A percentile compares a stretch with the other conserved stretches of the same genome.
phyloP scores from a whole-genome alignment of 495 filamentous ascomycete species.

The Neurospora sp. region DNA sequence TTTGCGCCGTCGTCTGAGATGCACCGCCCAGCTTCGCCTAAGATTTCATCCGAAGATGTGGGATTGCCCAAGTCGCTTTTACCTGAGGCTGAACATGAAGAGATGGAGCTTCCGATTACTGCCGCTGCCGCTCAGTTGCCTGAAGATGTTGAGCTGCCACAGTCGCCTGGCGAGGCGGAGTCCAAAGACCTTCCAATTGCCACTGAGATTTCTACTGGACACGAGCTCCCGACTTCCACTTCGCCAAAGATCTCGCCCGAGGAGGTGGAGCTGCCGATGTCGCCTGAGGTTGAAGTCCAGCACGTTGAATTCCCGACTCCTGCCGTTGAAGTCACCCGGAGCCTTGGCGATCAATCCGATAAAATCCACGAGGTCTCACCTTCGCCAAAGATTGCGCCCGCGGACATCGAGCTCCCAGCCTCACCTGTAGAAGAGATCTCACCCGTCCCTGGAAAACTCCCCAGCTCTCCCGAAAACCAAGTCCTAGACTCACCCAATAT shows the following conservation, averaged over 20 bases:
- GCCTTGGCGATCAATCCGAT: neutral
- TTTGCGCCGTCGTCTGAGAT: no score
- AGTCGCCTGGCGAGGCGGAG: neutral
- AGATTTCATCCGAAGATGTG: neutral
- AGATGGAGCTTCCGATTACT: neutral
- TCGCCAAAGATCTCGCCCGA: neutral
- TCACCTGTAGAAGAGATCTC: neutral
- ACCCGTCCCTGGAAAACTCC: neutral
- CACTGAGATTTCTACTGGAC: neutral
- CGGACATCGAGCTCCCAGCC: neutral
- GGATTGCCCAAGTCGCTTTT: neutral
- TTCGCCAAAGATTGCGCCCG: neutral
- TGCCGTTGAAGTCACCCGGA: neutral
- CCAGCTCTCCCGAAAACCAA: neutral
- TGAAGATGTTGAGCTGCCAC: neutral
- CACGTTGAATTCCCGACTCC: neutral
- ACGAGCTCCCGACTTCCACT: neutral
- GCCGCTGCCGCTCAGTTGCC: neutral
- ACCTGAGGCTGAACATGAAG: neutral
- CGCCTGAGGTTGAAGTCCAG: neutral
- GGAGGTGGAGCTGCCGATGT: neutral
- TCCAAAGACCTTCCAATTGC: neutral
- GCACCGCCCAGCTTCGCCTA: no score
- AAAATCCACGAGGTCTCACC: neutral
- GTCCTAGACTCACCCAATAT: neutral